Percentiles rank a stretch among this genome's conserved stretches.
phyloP scores from a whole-genome alignment of 257 asterid species.

The Capsicum rhomboideum region DNA sequence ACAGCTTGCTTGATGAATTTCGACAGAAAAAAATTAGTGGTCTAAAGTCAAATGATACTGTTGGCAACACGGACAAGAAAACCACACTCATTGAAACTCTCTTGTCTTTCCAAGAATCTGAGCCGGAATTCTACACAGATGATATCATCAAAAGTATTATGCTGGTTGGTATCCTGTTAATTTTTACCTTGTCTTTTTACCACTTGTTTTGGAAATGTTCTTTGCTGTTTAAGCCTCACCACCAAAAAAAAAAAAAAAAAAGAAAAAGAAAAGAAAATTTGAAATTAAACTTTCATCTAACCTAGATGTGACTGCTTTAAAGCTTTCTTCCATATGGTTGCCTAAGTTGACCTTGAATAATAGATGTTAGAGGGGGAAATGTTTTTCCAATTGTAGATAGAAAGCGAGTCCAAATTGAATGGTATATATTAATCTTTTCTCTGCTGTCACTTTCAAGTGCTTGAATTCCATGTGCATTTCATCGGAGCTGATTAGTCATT shows the following conservation, averaged over 20 bases:
- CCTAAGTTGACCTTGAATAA: not conserved
- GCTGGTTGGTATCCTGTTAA: slow-evolving; percentile 18
- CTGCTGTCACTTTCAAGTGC: not conserved
- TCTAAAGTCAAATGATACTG: not conserved
- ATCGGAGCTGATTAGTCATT: not conserved
- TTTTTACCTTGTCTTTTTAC: not conserved
- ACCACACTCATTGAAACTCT: slow-evolving; percentile 21
- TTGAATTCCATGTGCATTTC: not conserved
- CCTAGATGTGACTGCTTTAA: not conserved
- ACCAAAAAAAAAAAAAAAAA: too few species aligned
- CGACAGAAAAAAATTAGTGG: not conserved
- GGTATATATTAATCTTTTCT: not conserved
- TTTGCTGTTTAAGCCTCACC: not conserved
- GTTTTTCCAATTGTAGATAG: not conserved
- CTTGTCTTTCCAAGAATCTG: slow-evolving; percentile 28
- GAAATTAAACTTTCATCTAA: not conserved
- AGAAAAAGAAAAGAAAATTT: not conserved
- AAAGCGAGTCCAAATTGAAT: not conserved
- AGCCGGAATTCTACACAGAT: slow-evolving; percentile 46
- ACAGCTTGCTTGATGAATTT: slow-evolving; percentile 23
- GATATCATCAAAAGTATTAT: slow-evolving; percentile 36
- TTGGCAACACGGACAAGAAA: not conserved
- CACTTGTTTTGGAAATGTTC: not conserved
- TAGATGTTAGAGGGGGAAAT: not conserved
- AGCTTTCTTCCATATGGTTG: not conserved